Percentiles rank a stretch among this genome's conserved stretches.
Conservation (phyloP, 352 stramenopile species). For the Phytophthora pistaciae region DNA sequence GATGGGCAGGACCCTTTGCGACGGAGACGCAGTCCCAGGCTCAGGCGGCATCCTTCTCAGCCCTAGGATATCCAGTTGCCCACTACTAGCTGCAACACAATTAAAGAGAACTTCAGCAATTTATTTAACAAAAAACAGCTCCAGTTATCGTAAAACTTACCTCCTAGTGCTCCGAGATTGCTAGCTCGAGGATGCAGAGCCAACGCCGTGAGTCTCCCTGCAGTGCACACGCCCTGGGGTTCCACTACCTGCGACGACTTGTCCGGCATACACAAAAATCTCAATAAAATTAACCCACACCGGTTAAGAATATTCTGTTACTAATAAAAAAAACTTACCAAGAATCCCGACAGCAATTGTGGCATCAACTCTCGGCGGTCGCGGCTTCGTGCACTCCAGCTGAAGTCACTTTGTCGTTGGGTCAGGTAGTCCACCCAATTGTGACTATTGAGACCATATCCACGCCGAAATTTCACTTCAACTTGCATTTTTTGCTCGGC, state of each 20-base stretch:
- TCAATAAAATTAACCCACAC: background rate
- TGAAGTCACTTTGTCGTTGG: slow-evolving; percentile 43
- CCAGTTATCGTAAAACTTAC: slow-evolving; percentile 24
- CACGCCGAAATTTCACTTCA: slow-evolving; percentile 14
- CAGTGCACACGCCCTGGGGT: slow-evolving; percentile 20
- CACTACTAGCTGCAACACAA: slow-evolving; percentile 32
- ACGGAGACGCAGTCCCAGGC: slow-evolving; percentile 1
- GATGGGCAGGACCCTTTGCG: slow-evolving; percentile 18
- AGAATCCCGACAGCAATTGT: slow-evolving; percentile 29
- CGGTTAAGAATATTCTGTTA: background rate
- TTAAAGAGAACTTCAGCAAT: background rate
- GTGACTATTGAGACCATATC: slow-evolving; percentile 5
- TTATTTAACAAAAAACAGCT: background rate
- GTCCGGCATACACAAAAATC: background rate
- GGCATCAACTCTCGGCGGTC: slow-evolving; percentile 38
- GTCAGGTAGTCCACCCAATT: slow-evolving; percentile 42
- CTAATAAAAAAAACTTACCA: slow-evolving; percentile 30
- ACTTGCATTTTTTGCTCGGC: background rate
- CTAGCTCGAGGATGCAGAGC: slow-evolving; percentile 34
- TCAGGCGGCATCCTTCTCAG: slow-evolving; percentile 2
- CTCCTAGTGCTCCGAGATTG: slow-evolving; percentile 47
- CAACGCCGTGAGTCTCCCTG: slow-evolving; percentile 41
- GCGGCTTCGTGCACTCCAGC: slow-evolving; percentile 37
- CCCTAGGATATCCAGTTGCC: slow-evolving; percentile 31
- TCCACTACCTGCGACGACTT: slow-evolving; percentile 42